Conservation (phyloP, 495 filamentous ascomycete species). For the Poronia punctata region DNA sequence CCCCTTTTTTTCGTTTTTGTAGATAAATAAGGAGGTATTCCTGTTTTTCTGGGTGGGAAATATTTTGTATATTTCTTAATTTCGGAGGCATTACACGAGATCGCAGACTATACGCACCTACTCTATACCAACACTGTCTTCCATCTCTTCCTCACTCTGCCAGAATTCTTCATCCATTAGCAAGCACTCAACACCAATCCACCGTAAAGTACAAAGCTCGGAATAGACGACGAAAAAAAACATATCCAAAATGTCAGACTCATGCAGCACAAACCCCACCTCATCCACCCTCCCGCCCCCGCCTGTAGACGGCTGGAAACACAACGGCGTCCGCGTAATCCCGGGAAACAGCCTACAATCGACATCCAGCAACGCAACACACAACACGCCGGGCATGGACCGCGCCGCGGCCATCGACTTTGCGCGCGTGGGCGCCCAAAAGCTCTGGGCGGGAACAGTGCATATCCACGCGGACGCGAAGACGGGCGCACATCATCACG, state of each 20-base stretch:
- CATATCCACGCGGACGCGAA: constrained; percentile 32
- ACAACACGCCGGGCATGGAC: constrained; percentile 25
- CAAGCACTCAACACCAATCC: neutral
- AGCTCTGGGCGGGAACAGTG: constrained; percentile 35
- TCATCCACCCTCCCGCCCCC: constrained; percentile 2
- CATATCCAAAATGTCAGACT: neutral
- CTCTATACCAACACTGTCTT: no score
- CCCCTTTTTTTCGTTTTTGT: no score
- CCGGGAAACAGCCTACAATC: constrained; percentile 24
- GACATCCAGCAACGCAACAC: constrained; percentile 26
- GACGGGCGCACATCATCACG: constrained; percentile 34
- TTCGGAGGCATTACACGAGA: no score
- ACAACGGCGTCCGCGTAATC: constrained; percentile 29
- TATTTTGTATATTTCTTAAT: no score
- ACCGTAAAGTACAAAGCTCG: neutral
- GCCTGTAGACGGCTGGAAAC: constrained; percentile 24
- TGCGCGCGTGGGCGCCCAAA: constrained; percentile 30
- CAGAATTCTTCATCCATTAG: neutral
- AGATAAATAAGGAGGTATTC: no score
- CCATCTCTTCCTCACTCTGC: neutral
- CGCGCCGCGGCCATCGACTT: constrained; percentile 32
- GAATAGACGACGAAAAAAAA: no score
- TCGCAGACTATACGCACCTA: no score
- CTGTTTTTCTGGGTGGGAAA: no score
- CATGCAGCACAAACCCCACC: neutral